Percentiles rank a stretch among this genome's conserved stretches.
These are phyloP conservation scores for Entomortierella lignicola DNA, from an alignment of 192 early-diverging fungal species.

Conservation along the genomic window DNA sequence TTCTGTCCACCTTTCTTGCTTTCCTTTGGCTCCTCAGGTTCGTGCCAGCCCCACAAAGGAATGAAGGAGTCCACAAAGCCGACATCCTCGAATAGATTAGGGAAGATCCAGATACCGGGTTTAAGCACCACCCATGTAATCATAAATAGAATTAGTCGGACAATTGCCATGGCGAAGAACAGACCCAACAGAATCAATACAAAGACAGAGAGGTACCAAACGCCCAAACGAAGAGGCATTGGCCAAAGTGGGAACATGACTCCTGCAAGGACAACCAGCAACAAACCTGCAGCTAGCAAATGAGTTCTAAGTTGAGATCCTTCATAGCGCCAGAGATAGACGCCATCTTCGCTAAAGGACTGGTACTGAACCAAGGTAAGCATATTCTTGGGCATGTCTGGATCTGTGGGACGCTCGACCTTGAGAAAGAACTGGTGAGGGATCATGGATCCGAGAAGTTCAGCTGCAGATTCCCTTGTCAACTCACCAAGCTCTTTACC, in stretches of 20 bases:
- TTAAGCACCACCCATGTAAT: constrained; percentile 76
- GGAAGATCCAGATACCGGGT: constrained; percentile 95
- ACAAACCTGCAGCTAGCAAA: constrained; percentile 82
- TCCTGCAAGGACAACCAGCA: constrained; percentile 86
- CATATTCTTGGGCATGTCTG: constrained; percentile 59
- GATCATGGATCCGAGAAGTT: constrained; percentile 74
- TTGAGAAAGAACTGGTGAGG: constrained; percentile 80
- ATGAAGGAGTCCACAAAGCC: constrained; percentile 94
- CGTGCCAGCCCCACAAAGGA: constrained; percentile 90
- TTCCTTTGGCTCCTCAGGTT: constrained; percentile 55
- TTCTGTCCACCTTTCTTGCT: not conserved
- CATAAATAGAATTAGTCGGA: constrained; percentile 89
- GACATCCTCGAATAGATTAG: constrained; percentile 96
- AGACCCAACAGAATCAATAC: constrained; percentile 88
- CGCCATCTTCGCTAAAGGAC: constrained; percentile 81
- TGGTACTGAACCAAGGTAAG: constrained; percentile 68
- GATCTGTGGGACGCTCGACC: constrained; percentile 69
- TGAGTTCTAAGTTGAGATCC: constrained; percentile 83
- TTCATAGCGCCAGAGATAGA: constrained; percentile 96
- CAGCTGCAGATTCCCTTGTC: constrained; percentile 59
- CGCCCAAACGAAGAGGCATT: constrained; percentile 77
- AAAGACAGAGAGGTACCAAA: constrained; percentile 90
- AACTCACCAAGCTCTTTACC: constrained; percentile 62
- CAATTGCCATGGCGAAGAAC: constrained; percentile 87
- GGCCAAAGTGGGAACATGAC: constrained; percentile 99